A percentile compares a stretch with the other conserved stretches of the same genome.
phyloP scores from a whole-genome alignment of 129 eudicot genomes.

The Flaveria bidentis region DNA sequence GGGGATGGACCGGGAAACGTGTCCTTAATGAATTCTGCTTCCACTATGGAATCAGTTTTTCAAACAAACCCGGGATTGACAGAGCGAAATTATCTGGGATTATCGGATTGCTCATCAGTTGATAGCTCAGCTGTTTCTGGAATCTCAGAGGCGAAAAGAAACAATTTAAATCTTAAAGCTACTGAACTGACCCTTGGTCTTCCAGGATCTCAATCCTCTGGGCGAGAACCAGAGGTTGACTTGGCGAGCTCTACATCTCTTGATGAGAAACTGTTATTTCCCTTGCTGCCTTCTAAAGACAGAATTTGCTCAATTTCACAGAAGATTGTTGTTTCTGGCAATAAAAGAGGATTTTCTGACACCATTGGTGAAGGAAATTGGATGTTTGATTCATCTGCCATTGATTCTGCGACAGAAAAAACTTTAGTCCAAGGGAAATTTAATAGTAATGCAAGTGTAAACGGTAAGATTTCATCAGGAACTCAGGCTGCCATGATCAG shows the following conservation, averaged over 20 bases:
- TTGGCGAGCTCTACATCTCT: constrained; percentile 40
- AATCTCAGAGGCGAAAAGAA: constrained; percentile 43
- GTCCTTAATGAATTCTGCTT: constrained; percentile 50
- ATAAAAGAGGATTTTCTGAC: constrained; percentile 78
- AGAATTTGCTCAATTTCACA: constrained; percentile 50
- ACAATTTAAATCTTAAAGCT: constrained; percentile 68
- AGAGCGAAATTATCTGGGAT: constrained; percentile 73
- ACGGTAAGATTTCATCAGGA: constrained; percentile 42
- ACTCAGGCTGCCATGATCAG: constrained; percentile 44
- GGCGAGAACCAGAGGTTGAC: constrained; percentile 41
- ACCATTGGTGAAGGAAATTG: constrained; percentile 62
- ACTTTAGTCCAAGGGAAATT: constrained; percentile 43
- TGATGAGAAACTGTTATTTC: constrained; percentile 76
- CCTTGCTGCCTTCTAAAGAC: constrained; percentile 66
- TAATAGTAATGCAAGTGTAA: constrained; percentile 40
- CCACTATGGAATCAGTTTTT: constrained; percentile 50
- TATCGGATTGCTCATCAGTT: constrained; percentile 80
- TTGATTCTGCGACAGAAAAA: constrained; percentile 56
- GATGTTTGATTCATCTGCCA: constrained; percentile 50
- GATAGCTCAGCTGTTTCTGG: constrained; percentile 58
- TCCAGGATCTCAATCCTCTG: constrained; percentile 85
- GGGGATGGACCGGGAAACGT: constrained; percentile 55
- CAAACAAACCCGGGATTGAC: constrained; percentile 45
- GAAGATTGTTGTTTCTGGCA: constrained; percentile 67
- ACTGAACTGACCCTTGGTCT: constrained; percentile 82